Conservation (phyloP, 805 yeast species). For the Clavispora vitiphila region DNA sequence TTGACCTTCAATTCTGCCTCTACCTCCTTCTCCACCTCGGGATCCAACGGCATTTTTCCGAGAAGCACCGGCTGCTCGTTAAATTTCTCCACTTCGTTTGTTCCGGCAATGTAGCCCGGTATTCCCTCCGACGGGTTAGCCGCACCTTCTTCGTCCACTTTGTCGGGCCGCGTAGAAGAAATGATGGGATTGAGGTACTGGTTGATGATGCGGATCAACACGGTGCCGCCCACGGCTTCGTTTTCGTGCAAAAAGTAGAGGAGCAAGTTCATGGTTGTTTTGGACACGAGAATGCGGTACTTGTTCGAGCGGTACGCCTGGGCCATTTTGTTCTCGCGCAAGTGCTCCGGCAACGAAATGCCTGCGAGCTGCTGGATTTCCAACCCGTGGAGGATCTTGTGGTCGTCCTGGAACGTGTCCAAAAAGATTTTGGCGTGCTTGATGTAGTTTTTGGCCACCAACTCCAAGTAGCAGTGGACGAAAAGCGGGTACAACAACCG, state of each 20-base stretch:
- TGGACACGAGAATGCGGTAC: conserved; percentile 70
- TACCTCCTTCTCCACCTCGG: conserved; percentile 78
- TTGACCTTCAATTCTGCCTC: conserved; percentile 76
- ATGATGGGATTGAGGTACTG: conserved; percentile 64
- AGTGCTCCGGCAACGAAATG: conserved; percentile 72
- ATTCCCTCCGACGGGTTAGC: conserved; percentile 50
- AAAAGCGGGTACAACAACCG: conserved; percentile 88
- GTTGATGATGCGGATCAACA: conserved; percentile 79
- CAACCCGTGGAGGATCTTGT: conserved; percentile 65
- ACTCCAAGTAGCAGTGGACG: conserved; percentile 78
- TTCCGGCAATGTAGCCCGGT: conserved; percentile 38
- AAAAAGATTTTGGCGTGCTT: conserved; percentile 69
- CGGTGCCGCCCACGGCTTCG: conserved; percentile 87
- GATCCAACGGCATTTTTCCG: conserved; percentile 82
- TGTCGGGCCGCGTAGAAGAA: conserved; percentile 34
- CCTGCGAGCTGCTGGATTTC: conserved; percentile 72
- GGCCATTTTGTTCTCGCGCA: conserved; percentile 78
- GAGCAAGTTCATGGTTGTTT: conserved; percentile 78
- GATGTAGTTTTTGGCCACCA: conserved; percentile 59
- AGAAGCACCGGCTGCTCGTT: conserved; percentile 71
- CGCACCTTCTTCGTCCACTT: conserved; percentile 40
- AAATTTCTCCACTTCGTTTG: conserved; percentile 51
- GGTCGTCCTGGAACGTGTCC: conserved; percentile 69
- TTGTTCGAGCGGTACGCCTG: conserved; percentile 67
- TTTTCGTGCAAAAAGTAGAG: conserved; percentile 86